Evolutionary conservation across 2,329 filamentous ascomycete genomes (phyloP), one percentile per base, ranked within the genome.

Genomic region (Neospermospora avenae): DNA sequence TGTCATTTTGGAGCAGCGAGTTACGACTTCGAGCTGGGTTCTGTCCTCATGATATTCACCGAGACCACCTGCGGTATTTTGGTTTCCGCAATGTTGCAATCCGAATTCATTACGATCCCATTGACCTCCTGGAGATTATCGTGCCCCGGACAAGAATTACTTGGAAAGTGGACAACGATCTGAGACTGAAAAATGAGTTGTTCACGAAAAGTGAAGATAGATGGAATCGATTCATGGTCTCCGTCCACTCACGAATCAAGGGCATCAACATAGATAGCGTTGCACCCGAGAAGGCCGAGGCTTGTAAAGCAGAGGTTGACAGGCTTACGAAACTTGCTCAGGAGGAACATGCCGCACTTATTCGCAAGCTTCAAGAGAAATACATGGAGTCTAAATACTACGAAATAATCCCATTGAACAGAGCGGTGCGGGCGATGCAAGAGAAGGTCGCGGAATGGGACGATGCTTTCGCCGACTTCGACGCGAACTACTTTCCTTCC

Each of bases 371-470:
- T 10, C 92, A 97, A 73, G 87, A 93, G 35, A 91, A 90, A 63
- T 99, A 99, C 72, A 92, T 95, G 77, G 87, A 87, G 65, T 96
- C 93, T 2, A 93, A 91, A 71, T 98, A 98, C 72, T 99, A 96
- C 77, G 95, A 99, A 74, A 88, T 97, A 57, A 93, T 98, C 53
- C 95, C 96, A 0, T 82, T 99, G 64, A 99, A 98, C 68, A 83
- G 88, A 59, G 89, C 93, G 7, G 84, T 97, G 53, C 87, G 93
- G 66, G 89, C 91, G 58, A 95, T 96, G 80, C 87, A 98, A 65
- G 93, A 97, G 71, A 96, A 90, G 68, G 93, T 93, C 3, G 87
- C 92, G 20, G 91, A 93, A 65, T 99, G 95, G 95, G 96, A 99
- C 70, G 86, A 88, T 24, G 86, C 86, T 0, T 99, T 99, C 76